Conservation (phyloP, 495 filamentous ascomycete species). For the Thozetella sp. region DNA sequence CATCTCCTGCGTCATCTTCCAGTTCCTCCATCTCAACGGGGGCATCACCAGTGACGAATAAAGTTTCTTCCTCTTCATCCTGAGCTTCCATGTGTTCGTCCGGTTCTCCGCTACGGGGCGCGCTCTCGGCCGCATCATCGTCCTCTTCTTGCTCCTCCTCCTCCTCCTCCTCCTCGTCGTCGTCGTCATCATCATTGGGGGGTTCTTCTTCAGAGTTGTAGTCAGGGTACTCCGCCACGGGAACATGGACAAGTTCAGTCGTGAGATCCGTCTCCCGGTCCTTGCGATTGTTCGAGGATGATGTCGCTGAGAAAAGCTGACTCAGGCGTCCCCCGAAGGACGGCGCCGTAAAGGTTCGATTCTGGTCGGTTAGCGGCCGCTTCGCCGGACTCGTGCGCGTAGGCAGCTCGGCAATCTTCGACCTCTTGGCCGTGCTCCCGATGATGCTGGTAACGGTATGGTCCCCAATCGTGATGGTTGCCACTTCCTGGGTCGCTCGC, state of each 20-base stretch:
- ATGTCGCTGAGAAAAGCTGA: constrained; percentile 74
- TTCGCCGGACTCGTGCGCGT: constrained; percentile 1
- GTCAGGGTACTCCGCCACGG: neutral
- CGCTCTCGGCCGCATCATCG: constrained; percentile 20
- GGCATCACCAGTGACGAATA: constrained; percentile 2
- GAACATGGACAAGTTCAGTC: constrained; percentile 7
- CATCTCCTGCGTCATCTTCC: constrained; percentile 4
- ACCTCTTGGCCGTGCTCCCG: constrained; percentile 43
- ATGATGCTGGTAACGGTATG: constrained; percentile 65
- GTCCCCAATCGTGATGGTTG: constrained; percentile 88
- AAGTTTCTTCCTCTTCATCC: constrained; percentile 13
- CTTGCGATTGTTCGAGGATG: constrained; percentile 28
- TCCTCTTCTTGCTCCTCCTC: constrained; percentile 20
- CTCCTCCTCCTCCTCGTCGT: constrained; percentile 20
- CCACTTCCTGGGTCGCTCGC: constrained; percentile 67
- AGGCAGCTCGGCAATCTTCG: constrained; percentile 20
- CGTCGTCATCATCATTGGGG: constrained; percentile 28
- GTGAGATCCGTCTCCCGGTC: constrained; percentile 22
- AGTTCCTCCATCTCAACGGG: neutral
- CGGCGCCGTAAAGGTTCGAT: constrained; percentile 20
- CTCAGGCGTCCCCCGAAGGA: constrained; percentile 68
- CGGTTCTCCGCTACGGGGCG: constrained; percentile 7
- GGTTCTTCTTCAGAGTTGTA: constrained; percentile 14
- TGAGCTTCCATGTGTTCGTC: neutral
- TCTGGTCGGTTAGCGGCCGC: constrained; percentile 5